Evolutionary conservation across 495 filamentous ascomycete genomes (phyloP), one percentile per base, ranked within the genome.

Genomic region (Hypomontagnella monticulosa): DNA sequence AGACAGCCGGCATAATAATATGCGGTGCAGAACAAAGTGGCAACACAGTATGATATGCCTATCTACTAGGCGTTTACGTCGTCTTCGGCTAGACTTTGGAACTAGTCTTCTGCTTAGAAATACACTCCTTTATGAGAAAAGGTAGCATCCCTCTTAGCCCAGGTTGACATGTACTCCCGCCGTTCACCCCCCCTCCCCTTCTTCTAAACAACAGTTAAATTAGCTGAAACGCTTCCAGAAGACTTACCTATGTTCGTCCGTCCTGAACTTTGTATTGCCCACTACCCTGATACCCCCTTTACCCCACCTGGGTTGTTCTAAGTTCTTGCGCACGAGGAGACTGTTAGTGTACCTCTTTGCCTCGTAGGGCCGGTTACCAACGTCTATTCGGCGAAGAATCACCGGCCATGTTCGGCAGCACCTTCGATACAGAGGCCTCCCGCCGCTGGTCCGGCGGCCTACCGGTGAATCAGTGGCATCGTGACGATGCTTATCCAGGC

Each of bases 381-480:
- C 42, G 23, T 41, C 18, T 15, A 27, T 47, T 40, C 6, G 12
- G 8, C 15, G 20, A 48, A 50, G n/a, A 30, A 1, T 34, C 32
- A 19, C n/a, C 34, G 38, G 34, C 44, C 57, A 74, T 72, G 69
- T 74, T 66, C 69, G 41, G 66, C 34, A 44, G 58, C 27, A 42
- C 58, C 19, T 47, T 68, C n/a, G 49, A 56, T 7, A 42, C 43
- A 18, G 66, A 70, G 16, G 57, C 49, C 46, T 37, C 65, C 27
- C 69, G 57, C 27, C 62, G 54, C 11, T 60, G 62, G 20, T 66
- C 71, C 19, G 55, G 60, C 6, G 63, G 59, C 6, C 38, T 50
- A 42, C 58, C 51, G n/a, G 51, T 55, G 8, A 74, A 74, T 41
- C 63, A 52, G 44, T 72, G 59, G 63, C 69, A 73, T 18, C 65